These are phyloP conservation scores for Nematocida displodere DNA, from an alignment of 371 early-diverging fungal species.

Conservation along the genomic window DNA sequence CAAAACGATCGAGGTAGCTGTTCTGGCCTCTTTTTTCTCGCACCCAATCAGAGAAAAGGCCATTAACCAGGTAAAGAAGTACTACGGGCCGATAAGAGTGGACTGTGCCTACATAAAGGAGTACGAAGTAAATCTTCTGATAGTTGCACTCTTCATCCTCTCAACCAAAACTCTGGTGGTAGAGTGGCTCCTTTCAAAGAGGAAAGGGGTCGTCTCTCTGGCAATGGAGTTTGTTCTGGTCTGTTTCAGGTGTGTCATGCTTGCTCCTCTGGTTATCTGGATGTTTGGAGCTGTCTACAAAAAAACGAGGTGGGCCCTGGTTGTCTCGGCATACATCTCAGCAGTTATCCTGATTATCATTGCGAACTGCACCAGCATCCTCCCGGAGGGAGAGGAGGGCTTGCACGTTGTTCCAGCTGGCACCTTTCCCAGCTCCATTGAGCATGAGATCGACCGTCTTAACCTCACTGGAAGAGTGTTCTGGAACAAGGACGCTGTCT, in stretches of 20 bases:
- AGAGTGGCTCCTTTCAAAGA: constrained; percentile 20
- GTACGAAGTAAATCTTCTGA: constrained; percentile 3
- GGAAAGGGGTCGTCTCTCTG: neutral
- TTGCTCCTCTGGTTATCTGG: constrained; percentile 37
- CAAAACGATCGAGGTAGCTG: constrained; percentile 11
- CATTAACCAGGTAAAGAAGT: neutral
- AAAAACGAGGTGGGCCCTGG: constrained; percentile 17
- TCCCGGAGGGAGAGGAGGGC: constrained; percentile 15
- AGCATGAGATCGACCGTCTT: constrained; percentile 20
- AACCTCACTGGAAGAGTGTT: constrained; percentile 22
- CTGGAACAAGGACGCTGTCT: constrained; percentile 18
- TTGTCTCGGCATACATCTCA: constrained; percentile 31
- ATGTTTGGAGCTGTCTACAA: constrained; percentile 47
- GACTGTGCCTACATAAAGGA: constrained; percentile 44
- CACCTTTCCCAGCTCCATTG: neutral
- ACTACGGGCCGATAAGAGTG: neutral
- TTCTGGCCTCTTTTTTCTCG: constrained; percentile 43
- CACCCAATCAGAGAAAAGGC: constrained; percentile 5
- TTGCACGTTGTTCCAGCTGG: constrained; percentile 11
- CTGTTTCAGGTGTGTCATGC: constrained; percentile 9
- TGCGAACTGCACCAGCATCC: constrained; percentile 27
- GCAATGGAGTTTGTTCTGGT: neutral
- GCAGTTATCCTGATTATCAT: constrained; percentile 25
- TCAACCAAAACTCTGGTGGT: constrained; percentile 1
- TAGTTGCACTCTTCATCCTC: constrained; percentile 15